phyloP scores from a whole-genome alignment of 2,329 filamentous ascomycete species.

The Plenodomus biglobosus region DNA sequence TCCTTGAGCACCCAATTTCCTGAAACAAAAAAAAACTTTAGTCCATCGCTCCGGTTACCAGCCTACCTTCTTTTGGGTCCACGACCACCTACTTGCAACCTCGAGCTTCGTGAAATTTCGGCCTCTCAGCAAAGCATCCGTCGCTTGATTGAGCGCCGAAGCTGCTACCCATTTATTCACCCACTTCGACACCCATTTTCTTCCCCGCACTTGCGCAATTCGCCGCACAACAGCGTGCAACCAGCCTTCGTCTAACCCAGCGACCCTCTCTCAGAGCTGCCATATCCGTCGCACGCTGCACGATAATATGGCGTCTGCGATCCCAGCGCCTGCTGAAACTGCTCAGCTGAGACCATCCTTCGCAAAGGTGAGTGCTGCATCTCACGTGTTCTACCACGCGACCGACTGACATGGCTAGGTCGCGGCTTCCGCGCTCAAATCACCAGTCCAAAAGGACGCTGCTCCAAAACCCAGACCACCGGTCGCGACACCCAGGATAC shows the following conservation, averaged over 20 bases:
- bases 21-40: conserved; percentile 31
- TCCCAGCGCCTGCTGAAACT: conserved; percentile 33
- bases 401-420: conserved; percentile 37
- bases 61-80: conserved; percentile 34
- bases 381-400: neutral
- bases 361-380: conserved; percentile 64
- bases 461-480: conserved; percentile 28
- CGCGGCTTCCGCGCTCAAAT: conserved; percentile 44
- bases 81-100: conserved; percentile 25
- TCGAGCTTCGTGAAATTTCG: conserved; percentile 26
- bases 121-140: conserved; percentile 5
- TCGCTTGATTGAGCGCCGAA: neutral
- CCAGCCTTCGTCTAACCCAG: conserved; percentile 1
- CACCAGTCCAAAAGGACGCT: conserved; percentile 28
- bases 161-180: neutral
- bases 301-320: conserved; percentile 38
- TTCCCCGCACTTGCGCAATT: conserved; percentile 4
- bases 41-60: conserved; percentile 28
- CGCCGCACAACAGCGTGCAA: conserved; percentile 5
- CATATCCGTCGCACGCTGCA: conserved; percentile 5
- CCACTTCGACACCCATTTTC: neutral
- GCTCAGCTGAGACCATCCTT: conserved; percentile 64
- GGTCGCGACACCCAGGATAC: conserved; percentile 29
- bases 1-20: conserved; percentile 56
- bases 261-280: conserved; percentile 14